These are phyloP conservation scores for Astrothelium macrocarpum DNA, from an alignment of 495 filamentous ascomycete genomes.

Conservation along the genomic window DNA sequence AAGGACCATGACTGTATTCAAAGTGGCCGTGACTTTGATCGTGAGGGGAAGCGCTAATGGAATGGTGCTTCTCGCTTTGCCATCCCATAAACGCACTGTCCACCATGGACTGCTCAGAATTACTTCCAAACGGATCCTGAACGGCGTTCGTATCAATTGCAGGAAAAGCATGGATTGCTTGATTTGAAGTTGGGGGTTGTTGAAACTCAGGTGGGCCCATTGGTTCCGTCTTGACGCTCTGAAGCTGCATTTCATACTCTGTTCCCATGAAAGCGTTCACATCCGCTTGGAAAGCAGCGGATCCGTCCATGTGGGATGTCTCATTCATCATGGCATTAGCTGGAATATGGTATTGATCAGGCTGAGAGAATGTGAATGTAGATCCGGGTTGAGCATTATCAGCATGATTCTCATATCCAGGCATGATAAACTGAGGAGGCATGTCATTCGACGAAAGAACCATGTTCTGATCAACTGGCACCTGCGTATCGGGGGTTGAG, in stretches of 20 bases:
- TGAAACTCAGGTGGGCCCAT: background rate
- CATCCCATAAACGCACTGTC: background rate
- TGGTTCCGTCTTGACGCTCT: background rate
- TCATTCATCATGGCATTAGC: background rate
- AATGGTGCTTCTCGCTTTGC: background rate
- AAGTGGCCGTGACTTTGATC: background rate
- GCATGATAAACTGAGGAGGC: background rate
- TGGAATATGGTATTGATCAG: background rate
- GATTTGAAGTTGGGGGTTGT: background rate
- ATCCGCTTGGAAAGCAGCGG: background rate
- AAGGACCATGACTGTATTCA: background rate
- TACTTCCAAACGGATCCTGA: background rate
- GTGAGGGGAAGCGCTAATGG: background rate
- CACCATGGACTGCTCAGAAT: background rate
- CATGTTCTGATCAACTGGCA: constrained; percentile 2
- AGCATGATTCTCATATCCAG: background rate
- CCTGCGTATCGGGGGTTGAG: background rate
- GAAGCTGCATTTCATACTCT: background rate
- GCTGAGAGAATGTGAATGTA: background rate
- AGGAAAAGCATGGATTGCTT: background rate
- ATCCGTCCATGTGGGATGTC: background rate
- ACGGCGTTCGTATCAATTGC: background rate
- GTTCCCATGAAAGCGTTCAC: background rate
- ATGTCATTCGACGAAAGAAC: constrained; percentile 4
- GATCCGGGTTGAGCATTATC: background rate